A percentile compares a stretch with the other conserved stretches of the same genome.
These are phyloP conservation scores for Xerophyta viscosa DNA, from an alignment of 106 monocot species.

Conservation along the genomic window DNA sequence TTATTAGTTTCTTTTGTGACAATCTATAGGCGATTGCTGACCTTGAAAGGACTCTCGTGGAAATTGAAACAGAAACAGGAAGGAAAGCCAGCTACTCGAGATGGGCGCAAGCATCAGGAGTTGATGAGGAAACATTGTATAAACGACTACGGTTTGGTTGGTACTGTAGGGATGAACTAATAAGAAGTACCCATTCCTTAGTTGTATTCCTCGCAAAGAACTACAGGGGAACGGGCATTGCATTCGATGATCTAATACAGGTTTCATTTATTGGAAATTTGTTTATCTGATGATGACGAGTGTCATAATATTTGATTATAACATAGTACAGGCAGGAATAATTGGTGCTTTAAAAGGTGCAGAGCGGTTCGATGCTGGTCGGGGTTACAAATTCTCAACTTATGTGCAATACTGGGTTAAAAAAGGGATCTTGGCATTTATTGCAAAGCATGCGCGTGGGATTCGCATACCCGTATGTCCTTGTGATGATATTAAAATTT, in stretches of 20 bases:
- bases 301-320: slow-evolving; percentile 5
- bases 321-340: slow-evolving; percentile 53
- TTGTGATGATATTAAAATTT: neutral
- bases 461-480: slow-evolving; percentile 57
- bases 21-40: slow-evolving; percentile 35
- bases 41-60: slow-evolving; percentile 30
- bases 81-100: slow-evolving; percentile 22
- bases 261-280: slow-evolving; percentile 26
- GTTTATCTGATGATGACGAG: slow-evolving; percentile 14
- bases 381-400: slow-evolving; percentile 61
- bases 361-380: slow-evolving; percentile 65
- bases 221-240: slow-evolving; percentile 65
- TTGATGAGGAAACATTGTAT: slow-evolving; percentile 41
- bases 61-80: slow-evolving; percentile 36
- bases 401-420: slow-evolving; percentile 77
- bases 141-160: slow-evolving; percentile 47
- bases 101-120: slow-evolving; percentile 70
- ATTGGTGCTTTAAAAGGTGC: slow-evolving; percentile 71
- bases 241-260: slow-evolving; percentile 82
- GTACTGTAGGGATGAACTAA: slow-evolving; percentile 51
- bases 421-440: slow-evolving; percentile 48
- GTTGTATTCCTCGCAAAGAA: slow-evolving; percentile 49
- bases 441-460: slow-evolving; percentile 46
- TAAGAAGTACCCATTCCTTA: slow-evolving; percentile 53
- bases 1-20: neutral